Percentiles rank a stretch among this genome's conserved stretches.
Evolutionary conservation across 2,329 filamentous ascomycete species (phyloP).

Genomic region (Nannizziopsis arthrosporioides): DNA sequence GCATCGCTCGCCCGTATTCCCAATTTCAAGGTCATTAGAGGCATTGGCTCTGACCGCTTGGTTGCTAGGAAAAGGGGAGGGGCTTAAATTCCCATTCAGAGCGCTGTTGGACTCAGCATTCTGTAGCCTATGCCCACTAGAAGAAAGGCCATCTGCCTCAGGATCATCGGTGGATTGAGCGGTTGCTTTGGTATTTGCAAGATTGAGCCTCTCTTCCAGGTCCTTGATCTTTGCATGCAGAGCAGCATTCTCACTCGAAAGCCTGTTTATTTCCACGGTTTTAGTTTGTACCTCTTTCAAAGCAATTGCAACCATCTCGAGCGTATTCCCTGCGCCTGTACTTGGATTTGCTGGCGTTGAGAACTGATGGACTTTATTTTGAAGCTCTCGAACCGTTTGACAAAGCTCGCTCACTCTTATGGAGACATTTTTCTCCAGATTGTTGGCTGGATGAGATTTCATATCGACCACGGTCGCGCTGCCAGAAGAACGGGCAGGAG

Average conservation of each 20-base stretch:
- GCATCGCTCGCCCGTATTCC: neutral
- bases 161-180: neutral
- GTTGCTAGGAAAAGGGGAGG: neutral
- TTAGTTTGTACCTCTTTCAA: slow-evolving; percentile 12
- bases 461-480: neutral
- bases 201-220: neutral
- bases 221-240: slow-evolving; percentile 4
- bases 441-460: neutral
- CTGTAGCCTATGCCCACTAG: neutral
- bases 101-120: neutral
- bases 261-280: slow-evolving; percentile 2
- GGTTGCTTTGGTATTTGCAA: neutral
- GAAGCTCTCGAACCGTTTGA: slow-evolving; percentile 7
- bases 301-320: slow-evolving; percentile 12
- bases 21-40: neutral
- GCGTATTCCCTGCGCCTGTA: neutral
- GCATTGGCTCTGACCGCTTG: neutral
- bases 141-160: neutral
- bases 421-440: neutral
- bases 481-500: neutral
- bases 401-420: slow-evolving; percentile 6
- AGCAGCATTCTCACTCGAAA: slow-evolving; percentile 8
- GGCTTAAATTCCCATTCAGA: slow-evolving; percentile 6
- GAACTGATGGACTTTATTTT: slow-evolving; percentile 4
- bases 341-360: neutral